Conservation (phyloP, 768 basidiomycete genomes). For the Ramaria rubella region DNA sequence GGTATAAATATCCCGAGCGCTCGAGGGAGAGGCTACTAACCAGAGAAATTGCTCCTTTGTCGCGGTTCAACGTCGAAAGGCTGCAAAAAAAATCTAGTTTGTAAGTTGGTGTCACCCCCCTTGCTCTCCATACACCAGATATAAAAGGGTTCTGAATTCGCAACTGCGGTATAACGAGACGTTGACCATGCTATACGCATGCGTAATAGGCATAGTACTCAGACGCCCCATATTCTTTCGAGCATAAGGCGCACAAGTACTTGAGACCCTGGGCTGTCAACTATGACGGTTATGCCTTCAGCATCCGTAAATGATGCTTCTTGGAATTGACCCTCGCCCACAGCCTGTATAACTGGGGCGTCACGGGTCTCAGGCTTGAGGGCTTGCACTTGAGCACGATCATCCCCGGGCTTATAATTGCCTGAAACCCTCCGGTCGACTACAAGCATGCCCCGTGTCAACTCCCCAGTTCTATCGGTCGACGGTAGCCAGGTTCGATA, state of each 20-base stretch:
- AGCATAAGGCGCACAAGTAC: constrained; percentile 42
- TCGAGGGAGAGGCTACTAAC: no score
- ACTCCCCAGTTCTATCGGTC: constrained; percentile 54
- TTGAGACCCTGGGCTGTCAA: constrained; percentile 58
- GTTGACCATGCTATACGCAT: no score
- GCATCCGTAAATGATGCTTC: neutral
- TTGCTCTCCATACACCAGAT: no score
- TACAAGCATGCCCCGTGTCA: constrained; percentile 84
- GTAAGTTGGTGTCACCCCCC: no score
- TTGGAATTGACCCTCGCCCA: constrained; percentile 18
- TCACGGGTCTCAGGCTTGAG: constrained; percentile 33
- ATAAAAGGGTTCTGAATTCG: no score
- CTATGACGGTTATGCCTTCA: constrained; percentile 34
- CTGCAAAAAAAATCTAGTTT: no score
- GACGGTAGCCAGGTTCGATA: neutral
- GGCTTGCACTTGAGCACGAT: constrained; percentile 57
- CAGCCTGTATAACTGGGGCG: constrained; percentile 43
- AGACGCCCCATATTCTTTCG: constrained; percentile 38
- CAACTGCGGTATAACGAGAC: no score
- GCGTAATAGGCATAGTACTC: neutral
- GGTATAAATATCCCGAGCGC: no score
- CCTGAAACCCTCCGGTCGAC: constrained; percentile 65
- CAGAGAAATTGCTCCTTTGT: no score
- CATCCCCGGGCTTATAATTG: constrained; percentile 60
- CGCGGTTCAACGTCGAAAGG: no score